phyloP scores from a whole-genome alignment of 2,329 filamentous ascomycete species.

The Sarocladiaceae sp. region DNA sequence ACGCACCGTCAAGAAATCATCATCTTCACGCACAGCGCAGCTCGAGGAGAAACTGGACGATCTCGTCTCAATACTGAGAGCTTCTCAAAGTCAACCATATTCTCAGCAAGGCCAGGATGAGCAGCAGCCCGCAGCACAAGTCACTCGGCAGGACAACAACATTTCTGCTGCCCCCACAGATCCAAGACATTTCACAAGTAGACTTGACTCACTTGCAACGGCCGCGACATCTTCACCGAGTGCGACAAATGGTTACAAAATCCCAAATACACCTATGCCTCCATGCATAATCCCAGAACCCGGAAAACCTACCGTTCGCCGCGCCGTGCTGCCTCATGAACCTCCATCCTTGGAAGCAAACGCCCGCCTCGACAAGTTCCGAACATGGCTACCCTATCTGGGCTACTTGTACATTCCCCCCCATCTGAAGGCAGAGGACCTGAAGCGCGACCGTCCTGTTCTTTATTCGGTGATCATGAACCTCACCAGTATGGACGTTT shows the following conservation, averaged over 20 bases:
- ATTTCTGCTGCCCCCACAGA: conserved; percentile 11
- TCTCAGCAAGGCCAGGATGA: conserved; percentile 11
- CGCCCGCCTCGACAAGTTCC: conserved; percentile 33
- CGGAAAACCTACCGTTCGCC: not conserved
- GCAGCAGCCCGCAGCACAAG: conserved; percentile 11
- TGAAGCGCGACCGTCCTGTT: conserved; percentile 38
- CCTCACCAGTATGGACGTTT: conserved; percentile 34
- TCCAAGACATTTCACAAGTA: conserved; percentile 18
- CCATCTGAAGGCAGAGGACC: conserved; percentile 27
- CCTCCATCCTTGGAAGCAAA: conserved; percentile 32
- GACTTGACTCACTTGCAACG: conserved; percentile 30
- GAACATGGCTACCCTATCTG: conserved; percentile 33
- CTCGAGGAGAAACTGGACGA: conserved; percentile 45
- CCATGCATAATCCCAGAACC: not conserved
- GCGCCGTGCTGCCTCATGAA: too few species aligned
- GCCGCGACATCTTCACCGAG: conserved; percentile 26
- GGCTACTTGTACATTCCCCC: conserved; percentile 37
- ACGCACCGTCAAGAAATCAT: conserved; percentile 26
- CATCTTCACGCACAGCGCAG: conserved; percentile 33
- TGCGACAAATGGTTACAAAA: conserved; percentile 13
- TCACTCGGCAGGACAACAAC: not conserved
- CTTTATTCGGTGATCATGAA: conserved; percentile 44
- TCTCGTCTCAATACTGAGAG: conserved; percentile 38
- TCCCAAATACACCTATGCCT: not conserved
- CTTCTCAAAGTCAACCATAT: conserved; percentile 19